These are phyloP conservation scores for Pythium rishiriense DNA, from an alignment of 352 stramenopile species.

Conservation along the genomic window DNA sequence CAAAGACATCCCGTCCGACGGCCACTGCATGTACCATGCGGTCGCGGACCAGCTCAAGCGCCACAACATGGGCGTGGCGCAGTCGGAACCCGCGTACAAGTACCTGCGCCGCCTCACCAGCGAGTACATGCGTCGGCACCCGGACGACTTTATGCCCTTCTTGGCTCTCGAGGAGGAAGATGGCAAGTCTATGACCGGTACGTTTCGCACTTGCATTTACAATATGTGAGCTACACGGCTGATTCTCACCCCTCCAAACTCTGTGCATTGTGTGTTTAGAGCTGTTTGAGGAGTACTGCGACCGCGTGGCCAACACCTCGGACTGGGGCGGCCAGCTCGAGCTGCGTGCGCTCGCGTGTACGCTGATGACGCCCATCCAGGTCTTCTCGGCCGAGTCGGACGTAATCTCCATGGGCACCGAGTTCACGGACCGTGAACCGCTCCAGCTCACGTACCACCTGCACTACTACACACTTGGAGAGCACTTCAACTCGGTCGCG, in stretches of 20 bases:
- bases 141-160: constrained; percentile 93
- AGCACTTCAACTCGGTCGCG: constrained; percentile 98
- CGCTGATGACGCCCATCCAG: constrained; percentile 86
- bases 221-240: too few relatives aligned
- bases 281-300: constrained; percentile 92
- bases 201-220: neutral
- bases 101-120: constrained; percentile 70
- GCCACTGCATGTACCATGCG: constrained; percentile 97
- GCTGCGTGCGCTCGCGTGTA: constrained; percentile 90
- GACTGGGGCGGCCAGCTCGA: constrained; percentile 98
- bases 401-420: constrained; percentile 89
- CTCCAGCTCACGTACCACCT: constrained; percentile 95
- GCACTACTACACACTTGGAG: constrained; percentile 98
- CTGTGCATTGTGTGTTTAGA: constrained; percentile 27
- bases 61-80: constrained; percentile 33
- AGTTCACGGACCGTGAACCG: constrained; percentile 65
- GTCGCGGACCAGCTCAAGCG: constrained; percentile 91
- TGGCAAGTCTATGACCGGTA: constrained; percentile 39
- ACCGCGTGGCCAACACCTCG: constrained; percentile 86
- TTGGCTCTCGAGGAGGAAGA: constrained; percentile 66
- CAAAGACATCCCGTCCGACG: constrained; percentile 94
- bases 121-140: constrained; percentile 77
- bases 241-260: too few relatives aligned
- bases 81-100: constrained; percentile 52
- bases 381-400: constrained; percentile 91